Evolutionary conservation across 2,329 filamentous ascomycete species (phyloP), one percentile per base, ranked within the genome.

Genomic region (Chaetomium sp.): DNA sequence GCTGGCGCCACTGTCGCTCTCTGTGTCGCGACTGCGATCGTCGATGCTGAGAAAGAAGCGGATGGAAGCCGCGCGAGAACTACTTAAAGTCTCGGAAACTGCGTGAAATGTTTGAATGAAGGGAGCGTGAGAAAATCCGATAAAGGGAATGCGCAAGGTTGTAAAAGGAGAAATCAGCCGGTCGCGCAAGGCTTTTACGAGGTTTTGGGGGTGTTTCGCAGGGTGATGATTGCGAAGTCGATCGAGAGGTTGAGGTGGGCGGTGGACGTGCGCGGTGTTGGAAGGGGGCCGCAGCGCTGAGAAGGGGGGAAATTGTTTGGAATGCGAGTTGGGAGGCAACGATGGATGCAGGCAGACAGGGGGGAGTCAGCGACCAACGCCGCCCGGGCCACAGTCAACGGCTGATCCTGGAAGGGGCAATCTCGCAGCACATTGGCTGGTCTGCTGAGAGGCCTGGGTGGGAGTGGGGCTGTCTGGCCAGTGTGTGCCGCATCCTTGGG

Each of bases 21-120:
- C 13, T 56, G 60, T 57, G 62, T 64, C 64, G 65, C 57, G 65
- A 67, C 60, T 64, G 68, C 62, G 62, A 64, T 63, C 49, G 56
- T 8, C 2, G 56, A 31, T 29, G 53, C 56, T 42, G 29, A 60
- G 59, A 64, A 42, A 60, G 62, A 27, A 60, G 62, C 53, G 62
- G 33, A n/a, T 60, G 19, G 54, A 63, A 53, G 57, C 60, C 60
- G 73, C 71, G 74, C 80, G 80, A 84, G 78, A 76, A 78, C 82
- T 83, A 84, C 74, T 75, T 67, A 83, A 77, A 78, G 75, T 72
- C 75, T 77, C 75, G 73, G 68, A 68, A 64, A 68, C 55, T 60
- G 63, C 70, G 68, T 73, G 73, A 64, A 65, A 8, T 23, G 51
- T 9, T 19, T 27, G 33, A 8, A n/a, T 12, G 68, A 63, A 64